Base-by-base conservation (phyloP, 345 rosid species). In the Hypericum perforatum region DNA sequence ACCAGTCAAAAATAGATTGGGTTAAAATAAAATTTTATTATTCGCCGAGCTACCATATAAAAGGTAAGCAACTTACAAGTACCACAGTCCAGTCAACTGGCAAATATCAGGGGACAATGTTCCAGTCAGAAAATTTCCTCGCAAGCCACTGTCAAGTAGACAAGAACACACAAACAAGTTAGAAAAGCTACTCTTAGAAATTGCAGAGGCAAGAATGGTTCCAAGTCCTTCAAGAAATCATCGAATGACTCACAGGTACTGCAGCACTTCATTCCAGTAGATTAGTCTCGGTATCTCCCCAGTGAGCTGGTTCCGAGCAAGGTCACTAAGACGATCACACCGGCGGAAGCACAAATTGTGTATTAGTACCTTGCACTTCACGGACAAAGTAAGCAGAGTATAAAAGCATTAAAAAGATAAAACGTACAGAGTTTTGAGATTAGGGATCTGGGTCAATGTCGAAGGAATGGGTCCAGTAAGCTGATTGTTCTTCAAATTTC, bases 201-300 rank as follows among this genome's bases (percentile, higher is more conserved):
- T 22, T 22, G 32, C 32, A 22, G 32, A 22, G 32, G 32, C 32
- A 22, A 22, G 32, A 1, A 22, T 22, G 32, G 32, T 22, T 22
- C 4, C 32, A 22, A 22, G 2, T 22, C 32, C 2, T 22, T 4
- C 1, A 22, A 4, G 32, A 22, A 22, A 22, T 22, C n/a, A n/a
- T 9, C 7, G 1, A 0, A 0, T 11, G 11, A 56, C 94, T 80
- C 59, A 92, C 99, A 92, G 89, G 59, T 82, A 92, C 65, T 92
- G 99, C 52, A 92, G 56, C 5, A 92, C 97, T 73, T 92, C 98
- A 65, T 85, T 92, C 98, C 98, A 92, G 22, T 89, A 92, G 45
- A 92, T 77, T 41, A 89, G 49, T 58, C 98, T 77, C 0, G 98
- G 91, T 37, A 92, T 92, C 66, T 85, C 97, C 3, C 97, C 97